Percentiles rank a stretch among this genome's conserved stretches.
Evolutionary conservation across 495 filamentous ascomycete genomes (phyloP).

Genomic region (Schizothecium vesticola): DNA sequence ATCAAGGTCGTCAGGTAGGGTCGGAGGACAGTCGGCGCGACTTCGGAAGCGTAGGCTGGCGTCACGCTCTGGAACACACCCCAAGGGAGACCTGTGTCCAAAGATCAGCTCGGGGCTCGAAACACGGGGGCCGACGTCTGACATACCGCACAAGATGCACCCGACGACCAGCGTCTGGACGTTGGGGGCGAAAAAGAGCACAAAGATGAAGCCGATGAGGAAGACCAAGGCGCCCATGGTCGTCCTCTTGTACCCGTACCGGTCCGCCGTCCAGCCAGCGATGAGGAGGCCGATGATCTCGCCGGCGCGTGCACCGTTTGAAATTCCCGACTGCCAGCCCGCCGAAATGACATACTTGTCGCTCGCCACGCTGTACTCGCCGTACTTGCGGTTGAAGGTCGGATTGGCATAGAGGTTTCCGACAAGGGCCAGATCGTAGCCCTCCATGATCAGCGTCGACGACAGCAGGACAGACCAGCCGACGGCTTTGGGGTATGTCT

Average conservation of each 20-base stretch:
- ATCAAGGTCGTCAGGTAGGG: conserved; percentile 65
- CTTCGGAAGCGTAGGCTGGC: conserved; percentile 51
- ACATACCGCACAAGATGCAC: conserved; percentile 58
- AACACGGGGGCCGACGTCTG: neutral
- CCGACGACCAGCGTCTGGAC: conserved; percentile 54
- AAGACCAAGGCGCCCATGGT: conserved; percentile 39
- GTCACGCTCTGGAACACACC: conserved; percentile 48
- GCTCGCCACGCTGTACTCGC: conserved; percentile 13
- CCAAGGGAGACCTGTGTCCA: conserved; percentile 44
- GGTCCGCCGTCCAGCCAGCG: conserved; percentile 45
- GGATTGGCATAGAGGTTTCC: conserved; percentile 30
- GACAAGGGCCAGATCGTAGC: conserved; percentile 42
- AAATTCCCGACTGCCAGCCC: conserved; percentile 31
- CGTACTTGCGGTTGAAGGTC: conserved; percentile 30
- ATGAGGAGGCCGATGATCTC: conserved; percentile 39
- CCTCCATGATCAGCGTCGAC: conserved; percentile 51
- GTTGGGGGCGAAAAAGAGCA: conserved; percentile 55
- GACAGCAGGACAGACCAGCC: conserved; percentile 28
- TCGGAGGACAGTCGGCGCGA: conserved; percentile 56
- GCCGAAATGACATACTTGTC: conserved; percentile 30
- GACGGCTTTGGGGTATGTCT: neutral
- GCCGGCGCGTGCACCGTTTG: conserved; percentile 23
- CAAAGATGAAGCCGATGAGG: conserved; percentile 47
- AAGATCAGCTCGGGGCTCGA: neutral
- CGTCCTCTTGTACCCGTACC: conserved; percentile 41